Percentiles rank a stretch among this genome's conserved stretches.
Evolutionary conservation across 257 asterid species (phyloP).

Genomic region (Scutellaria barbata): DNA sequence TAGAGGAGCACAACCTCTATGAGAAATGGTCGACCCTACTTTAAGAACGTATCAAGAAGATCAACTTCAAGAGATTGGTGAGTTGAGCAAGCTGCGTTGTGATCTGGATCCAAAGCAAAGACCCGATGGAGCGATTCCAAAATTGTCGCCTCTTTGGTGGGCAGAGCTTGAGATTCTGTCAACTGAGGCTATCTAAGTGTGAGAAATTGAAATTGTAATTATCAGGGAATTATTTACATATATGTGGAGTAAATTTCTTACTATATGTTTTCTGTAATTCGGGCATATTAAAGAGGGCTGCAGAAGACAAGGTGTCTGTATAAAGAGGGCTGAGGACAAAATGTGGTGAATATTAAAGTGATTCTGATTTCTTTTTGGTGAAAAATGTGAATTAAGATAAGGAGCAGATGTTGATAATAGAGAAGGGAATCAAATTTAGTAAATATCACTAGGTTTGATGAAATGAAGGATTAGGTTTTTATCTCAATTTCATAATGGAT

Average conservation of each 20-base stretch:
- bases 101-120: conserved; percentile 48
- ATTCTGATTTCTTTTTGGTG: conserved; percentile 28
- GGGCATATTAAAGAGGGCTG: no score
- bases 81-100: conserved; percentile 58
- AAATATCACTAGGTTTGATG: no score
- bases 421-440: no score
- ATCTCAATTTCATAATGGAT: no score
- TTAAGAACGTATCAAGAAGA: conserved; percentile 52
- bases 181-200: conserved; percentile 33
- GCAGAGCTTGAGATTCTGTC: conserved; percentile 97
- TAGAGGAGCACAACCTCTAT: conserved; percentile 47
- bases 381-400: conserved; percentile 24
- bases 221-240: conserved; percentile 22
- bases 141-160: conserved; percentile 94
- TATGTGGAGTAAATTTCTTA: conserved; percentile 23
- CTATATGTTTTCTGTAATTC: neutral
- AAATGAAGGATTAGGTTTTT: no score
- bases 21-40: conserved; percentile 73
- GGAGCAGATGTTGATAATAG: no score
- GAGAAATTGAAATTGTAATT: conserved; percentile 34
- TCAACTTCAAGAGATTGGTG: conserved; percentile 66
- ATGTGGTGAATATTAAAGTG: conserved; percentile 30
- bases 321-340: conserved; percentile 22
- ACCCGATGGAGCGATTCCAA: conserved; percentile 84
- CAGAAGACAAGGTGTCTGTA: conserved; percentile 37